Percentiles rank a stretch among this genome's conserved stretches.
Evolutionary conservation across 2,329 filamentous ascomycete genomes (phyloP).

Genomic region (Xylogone sp.): DNA sequence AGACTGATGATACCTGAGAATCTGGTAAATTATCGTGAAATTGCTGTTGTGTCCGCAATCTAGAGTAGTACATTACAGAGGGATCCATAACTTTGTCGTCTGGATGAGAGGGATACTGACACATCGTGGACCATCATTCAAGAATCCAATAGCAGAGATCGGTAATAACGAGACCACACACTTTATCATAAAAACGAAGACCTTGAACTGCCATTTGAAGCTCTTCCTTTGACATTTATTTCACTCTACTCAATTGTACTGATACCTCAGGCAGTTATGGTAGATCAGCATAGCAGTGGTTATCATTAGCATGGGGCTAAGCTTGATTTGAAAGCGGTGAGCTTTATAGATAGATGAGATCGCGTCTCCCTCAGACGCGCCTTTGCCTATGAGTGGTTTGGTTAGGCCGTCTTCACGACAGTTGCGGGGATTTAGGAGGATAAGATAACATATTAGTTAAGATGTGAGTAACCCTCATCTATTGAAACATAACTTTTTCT

Average conservation of each 20-base stretch:
- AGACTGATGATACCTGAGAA: slow-evolving; percentile 20
- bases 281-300: too few relatives aligned
- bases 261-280: not conserved
- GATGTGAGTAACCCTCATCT: slow-evolving; percentile 12
- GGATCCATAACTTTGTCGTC: slow-evolving; percentile 20
- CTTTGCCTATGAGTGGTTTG: not conserved
- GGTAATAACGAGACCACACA: not conserved
- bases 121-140: slow-evolving; percentile 11
- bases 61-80: slow-evolving; percentile 20
- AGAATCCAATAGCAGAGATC: not conserved
- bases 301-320: not conserved
- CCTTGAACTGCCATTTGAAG: not conserved
- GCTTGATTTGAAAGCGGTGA: not conserved
- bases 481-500: not conserved
- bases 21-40: slow-evolving; percentile 18
- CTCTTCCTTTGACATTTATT: not conserved
- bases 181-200: not conserved
- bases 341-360: not conserved
- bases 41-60: slow-evolving; percentile 13
- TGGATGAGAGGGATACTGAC: slow-evolving; percentile 14
- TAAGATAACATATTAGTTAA: slow-evolving; percentile 9
- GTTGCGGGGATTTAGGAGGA: not conserved
- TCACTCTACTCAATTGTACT: not conserved
- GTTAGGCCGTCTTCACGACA: not conserved
- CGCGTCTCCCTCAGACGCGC: not conserved